Base-by-base conservation (phyloP, 2,329 filamentous ascomycete genomes). In the Cytospora piceicola region DNA sequence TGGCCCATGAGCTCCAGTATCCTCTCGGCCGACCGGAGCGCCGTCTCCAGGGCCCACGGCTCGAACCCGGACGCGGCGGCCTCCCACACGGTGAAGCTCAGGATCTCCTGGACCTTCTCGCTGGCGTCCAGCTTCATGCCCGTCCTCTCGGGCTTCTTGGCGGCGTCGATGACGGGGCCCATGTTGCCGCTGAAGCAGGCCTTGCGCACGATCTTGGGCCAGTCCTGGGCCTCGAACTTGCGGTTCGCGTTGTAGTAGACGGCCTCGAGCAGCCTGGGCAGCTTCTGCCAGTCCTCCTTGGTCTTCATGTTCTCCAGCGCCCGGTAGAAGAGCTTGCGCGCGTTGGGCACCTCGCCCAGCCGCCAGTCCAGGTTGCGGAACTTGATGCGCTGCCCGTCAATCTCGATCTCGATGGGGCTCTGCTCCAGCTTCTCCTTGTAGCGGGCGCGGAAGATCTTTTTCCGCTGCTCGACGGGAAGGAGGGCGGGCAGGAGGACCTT, bases 401-500 rank as follows among this genome's bases (percentile, higher is more conserved):
- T 80, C 69, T 87, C 83, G 68, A 88, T 83, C 67, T 79, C 78
- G 67, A 88, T 79, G 46, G 86, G 84, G 72, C 88, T 85, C 42
- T 78, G 76, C 66, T 82, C 76, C 51, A 90, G 81, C 66, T 75
- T 75, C 69, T 81, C 76, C 69, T 79, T 77, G 74, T 81, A 78
- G 68, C 79, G 81, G 17, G 73, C 69, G 66, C 79, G 77, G 76
- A 81, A 83, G 70, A 90, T 76, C 66, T 84, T 79, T 70, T 82
- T 79, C 70, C 80, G 83, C 76, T 90, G 83, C 59, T 77, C 75
- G 32, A 73, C 65, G 27, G 82, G 79, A 32, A 91, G 83, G 73
- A 87, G 84, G 36, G 81, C 76, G n/a, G 88, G 88, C 52, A 90
- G 76, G 73, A 90, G 84, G 74, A 88, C 81, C 70, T 84, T 83